These are phyloP conservation scores for Hericium coralloides DNA, from an alignment of 768 basidiomycete species.

Conservation along the genomic window DNA sequence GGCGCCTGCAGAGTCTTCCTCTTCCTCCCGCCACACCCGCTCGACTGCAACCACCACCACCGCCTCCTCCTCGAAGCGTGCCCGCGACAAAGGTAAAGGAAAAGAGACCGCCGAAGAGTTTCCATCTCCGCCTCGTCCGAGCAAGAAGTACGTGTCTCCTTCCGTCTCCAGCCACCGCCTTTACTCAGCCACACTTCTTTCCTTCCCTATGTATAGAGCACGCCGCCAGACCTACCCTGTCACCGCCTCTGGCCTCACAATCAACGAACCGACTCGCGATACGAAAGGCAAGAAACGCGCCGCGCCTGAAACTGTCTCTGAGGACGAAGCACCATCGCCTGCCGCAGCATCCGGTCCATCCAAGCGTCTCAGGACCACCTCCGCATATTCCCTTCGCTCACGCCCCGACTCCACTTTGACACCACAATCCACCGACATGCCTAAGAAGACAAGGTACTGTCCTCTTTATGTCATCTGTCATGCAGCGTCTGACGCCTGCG, in stretches of 20 bases:
- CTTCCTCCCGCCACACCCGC: slow-evolving; percentile 13
- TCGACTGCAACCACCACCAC: slow-evolving; percentile 4
- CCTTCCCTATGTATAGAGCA: slow-evolving; percentile 30
- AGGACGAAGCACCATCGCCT: slow-evolving; percentile 50
- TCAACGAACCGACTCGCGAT: slow-evolving; percentile 71
- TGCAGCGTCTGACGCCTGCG: slow-evolving; percentile 1
- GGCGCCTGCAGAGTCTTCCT: slow-evolving; percentile 10
- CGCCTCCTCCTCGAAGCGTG: slow-evolving; percentile 10
- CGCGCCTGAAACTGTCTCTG: slow-evolving; percentile 56
- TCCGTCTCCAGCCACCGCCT: slow-evolving; percentile 9
- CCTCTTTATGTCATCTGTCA: slow-evolving; percentile 6
- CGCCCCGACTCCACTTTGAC: slow-evolving; percentile 31
- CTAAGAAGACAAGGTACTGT: slow-evolving; percentile 62
- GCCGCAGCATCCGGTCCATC: slow-evolving; percentile 34
- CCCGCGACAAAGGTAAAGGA: slow-evolving; percentile 45
- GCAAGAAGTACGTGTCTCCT: slow-evolving; percentile 53
- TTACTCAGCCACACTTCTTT: neutral
- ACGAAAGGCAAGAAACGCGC: slow-evolving; percentile 92
- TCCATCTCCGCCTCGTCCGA: slow-evolving; percentile 34
- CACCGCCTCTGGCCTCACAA: slow-evolving; percentile 38
- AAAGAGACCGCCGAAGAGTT: slow-evolving; percentile 61
- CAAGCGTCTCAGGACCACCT: slow-evolving; percentile 49
- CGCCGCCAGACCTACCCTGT: slow-evolving; percentile 45
- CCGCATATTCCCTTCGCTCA: slow-evolving; percentile 62
- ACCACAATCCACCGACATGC: slow-evolving; percentile 47